Percentiles rank a stretch among this genome's conserved stretches.
These are phyloP conservation scores for Ascochyta fabae DNA, from an alignment of 2,329 filamentous ascomycete genomes.

Conservation along the genomic window DNA sequence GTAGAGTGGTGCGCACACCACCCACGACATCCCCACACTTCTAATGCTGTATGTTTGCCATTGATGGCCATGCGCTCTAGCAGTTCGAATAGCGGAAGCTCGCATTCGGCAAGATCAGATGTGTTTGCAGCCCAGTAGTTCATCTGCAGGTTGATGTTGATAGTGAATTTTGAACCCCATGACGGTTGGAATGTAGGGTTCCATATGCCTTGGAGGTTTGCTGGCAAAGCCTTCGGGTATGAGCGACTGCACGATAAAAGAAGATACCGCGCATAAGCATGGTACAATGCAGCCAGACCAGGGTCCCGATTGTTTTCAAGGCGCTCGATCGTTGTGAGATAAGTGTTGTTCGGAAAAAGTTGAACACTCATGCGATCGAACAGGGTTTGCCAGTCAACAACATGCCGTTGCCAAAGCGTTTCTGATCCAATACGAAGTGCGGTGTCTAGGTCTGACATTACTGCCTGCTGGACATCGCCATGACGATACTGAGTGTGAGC, in stretches of 20 bases:
- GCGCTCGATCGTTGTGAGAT: slow-evolving; percentile 2
- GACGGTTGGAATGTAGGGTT: slow-evolving; percentile 50
- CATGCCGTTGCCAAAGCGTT: slow-evolving; percentile 38
- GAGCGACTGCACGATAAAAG: slow-evolving; percentile 43
- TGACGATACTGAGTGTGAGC: slow-evolving; percentile 52
- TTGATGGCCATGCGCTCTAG: slow-evolving; percentile 46
- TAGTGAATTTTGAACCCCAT: slow-evolving; percentile 59
- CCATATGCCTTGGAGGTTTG: slow-evolving; percentile 57
- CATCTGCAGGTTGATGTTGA: slow-evolving; percentile 62
- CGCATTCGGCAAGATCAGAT: slow-evolving; percentile 44
- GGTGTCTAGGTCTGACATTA: slow-evolving; percentile 29
- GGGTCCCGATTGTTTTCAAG: slow-evolving; percentile 16
- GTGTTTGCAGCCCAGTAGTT: slow-evolving; percentile 56
- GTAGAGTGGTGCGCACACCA: slow-evolving; percentile 39
- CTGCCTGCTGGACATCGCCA: slow-evolving; percentile 32
- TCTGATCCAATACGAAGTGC: slow-evolving; percentile 28
- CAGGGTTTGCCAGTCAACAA: slow-evolving; percentile 37
- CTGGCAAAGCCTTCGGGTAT: slow-evolving; percentile 46
- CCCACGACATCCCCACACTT: slow-evolving; percentile 31
- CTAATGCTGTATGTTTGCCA: slow-evolving; percentile 36
- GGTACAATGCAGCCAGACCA: slow-evolving; percentile 41
- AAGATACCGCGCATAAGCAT: slow-evolving; percentile 51
- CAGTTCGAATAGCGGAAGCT: slow-evolving; percentile 52
- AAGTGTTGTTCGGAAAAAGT: slow-evolving; percentile 1
- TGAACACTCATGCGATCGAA: slow-evolving; percentile 19